A percentile compares a stretch with the other conserved stretches of the same genome.
Conservation (phyloP, 805 yeast genomes). For the Kodamaea leandrae region DNA sequence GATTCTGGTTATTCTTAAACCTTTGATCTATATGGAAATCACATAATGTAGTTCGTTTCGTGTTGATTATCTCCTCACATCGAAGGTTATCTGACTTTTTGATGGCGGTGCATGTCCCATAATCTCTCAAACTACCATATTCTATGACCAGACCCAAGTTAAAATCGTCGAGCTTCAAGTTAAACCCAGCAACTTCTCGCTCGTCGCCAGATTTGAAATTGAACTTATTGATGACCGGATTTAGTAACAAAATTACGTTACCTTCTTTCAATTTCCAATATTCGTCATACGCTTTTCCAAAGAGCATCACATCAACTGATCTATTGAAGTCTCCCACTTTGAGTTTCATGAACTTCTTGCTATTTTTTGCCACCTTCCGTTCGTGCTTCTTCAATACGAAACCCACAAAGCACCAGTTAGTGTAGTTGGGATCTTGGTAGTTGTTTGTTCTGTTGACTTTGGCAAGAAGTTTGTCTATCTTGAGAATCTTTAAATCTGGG, state of each 20-base stretch:
- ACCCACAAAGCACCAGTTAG: slow-evolving; percentile 83
- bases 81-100: slow-evolving; percentile 43
- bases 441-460: slow-evolving; percentile 62
- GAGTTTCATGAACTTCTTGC: slow-evolving; percentile 54
- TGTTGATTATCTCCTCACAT: slow-evolving; percentile 65
- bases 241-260: slow-evolving; percentile 67
- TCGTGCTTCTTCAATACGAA: slow-evolving; percentile 57
- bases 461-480: slow-evolving; percentile 59
- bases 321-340: slow-evolving; percentile 66
- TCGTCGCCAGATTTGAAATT: slow-evolving; percentile 26
- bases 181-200: slow-evolving; percentile 38
- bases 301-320: slow-evolving; percentile 58
- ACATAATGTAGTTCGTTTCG: slow-evolving; percentile 54
- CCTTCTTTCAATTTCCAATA: slow-evolving; percentile 77
- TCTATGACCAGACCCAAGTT: slow-evolving; percentile 55
- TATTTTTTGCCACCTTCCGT: slow-evolving; percentile 44
- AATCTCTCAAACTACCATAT: slow-evolving; percentile 66
- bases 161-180: slow-evolving; percentile 51
- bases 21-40: slow-evolving; percentile 66
- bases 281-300: slow-evolving; percentile 64
- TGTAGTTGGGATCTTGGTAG: slow-evolving; percentile 62
- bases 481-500: slow-evolving; percentile 43
- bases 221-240: slow-evolving; percentile 56
- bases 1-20: slow-evolving; percentile 50
- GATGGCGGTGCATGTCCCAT: slow-evolving; percentile 62